phyloP scores from a whole-genome alignment of 495 filamentous ascomycete species.

The Lindgomyces ingoldianus region DNA sequence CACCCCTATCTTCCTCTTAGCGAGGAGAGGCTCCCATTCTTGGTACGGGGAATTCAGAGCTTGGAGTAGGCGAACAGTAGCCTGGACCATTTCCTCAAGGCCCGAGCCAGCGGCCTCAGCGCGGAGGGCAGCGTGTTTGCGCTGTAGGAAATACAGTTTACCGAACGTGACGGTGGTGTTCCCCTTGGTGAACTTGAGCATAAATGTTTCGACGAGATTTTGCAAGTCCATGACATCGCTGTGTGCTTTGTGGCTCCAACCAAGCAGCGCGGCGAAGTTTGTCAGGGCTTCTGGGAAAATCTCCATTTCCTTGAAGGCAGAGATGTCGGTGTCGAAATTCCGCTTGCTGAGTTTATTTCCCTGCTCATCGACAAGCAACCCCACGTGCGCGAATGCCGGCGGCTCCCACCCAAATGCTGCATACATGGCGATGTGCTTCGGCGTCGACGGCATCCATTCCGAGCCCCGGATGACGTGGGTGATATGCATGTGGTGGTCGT shows the following conservation, averaged over 20 bases:
- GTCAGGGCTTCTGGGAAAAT: slow-evolving; percentile 72
- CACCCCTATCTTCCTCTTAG: slow-evolving; percentile 13
- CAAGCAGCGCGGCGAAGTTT: slow-evolving; percentile 83
- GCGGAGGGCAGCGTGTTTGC: slow-evolving; percentile 57
- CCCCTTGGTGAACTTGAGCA: slow-evolving; percentile 81
- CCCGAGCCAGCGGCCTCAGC: slow-evolving; percentile 28
- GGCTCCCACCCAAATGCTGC: slow-evolving; percentile 85
- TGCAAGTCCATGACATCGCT: slow-evolving; percentile 65
- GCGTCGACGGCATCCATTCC: slow-evolving; percentile 94
- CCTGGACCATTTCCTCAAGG: slow-evolving; percentile 55
- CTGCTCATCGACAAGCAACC: slow-evolving; percentile 72
- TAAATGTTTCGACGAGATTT: slow-evolving; percentile 73
- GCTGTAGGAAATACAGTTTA: slow-evolving; percentile 81
- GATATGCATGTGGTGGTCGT: slow-evolving; percentile 91
- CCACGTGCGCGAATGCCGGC: slow-evolving; percentile 84
- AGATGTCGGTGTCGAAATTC: slow-evolving; percentile 68
- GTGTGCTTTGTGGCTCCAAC: slow-evolving; percentile 71
- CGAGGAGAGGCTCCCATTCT: slow-evolving; percentile 9
- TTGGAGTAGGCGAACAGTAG: slow-evolving; percentile 43
- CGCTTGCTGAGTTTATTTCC: slow-evolving; percentile 90
- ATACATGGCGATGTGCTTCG: slow-evolving; percentile 84
- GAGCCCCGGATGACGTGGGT: slow-evolving; percentile 91
- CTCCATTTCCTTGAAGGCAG: slow-evolving; percentile 64
- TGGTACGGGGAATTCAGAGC: slow-evolving; percentile 42
- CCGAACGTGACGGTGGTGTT: slow-evolving; percentile 80